Base-by-base conservation (phyloP, 352 stramenopile species). In the Phytophthora capsici region DNA sequence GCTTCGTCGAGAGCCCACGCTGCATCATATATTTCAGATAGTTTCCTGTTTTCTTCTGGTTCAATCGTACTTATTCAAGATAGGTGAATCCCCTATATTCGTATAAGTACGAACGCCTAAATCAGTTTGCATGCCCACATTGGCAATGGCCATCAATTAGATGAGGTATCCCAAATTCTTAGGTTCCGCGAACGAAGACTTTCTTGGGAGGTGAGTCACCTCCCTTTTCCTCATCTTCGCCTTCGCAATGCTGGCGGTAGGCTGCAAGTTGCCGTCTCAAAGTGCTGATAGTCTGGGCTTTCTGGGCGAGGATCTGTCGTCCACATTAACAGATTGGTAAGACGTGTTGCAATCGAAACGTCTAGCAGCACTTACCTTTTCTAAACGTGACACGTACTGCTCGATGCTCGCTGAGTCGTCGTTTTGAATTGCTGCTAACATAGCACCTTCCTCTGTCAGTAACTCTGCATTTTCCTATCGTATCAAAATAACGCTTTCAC, bases 391-490 rank as follows among this genome's bases (percentile, higher is more conserved):
- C 17, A 96, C 89, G 74, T 99, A 99, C 30, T 89, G 80, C 66
- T 99, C 96, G 49, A 99, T 98, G 71, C 56, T 71, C 6, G 98
- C 91, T 60, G 98, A 97, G 63, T 99, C 93, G 30, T 98, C 93
- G 19, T 88, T 90, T 70, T 95, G 88, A 55, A 97, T 92, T 16
- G 90, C 77, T 43, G 88, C 85, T 10, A 97, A 64, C 50, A 98
- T 69, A 19, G 83, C 76, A 9, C 96, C 96, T 89, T 99, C 97
- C 61, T 99, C 92, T 1, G 96, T 98, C 12, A 99, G 73, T 17
- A 99, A 81, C 70, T 99, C 94, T 1, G 97, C 97, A 60, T 97
- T 99, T 75, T 99, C 94, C 81, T 99, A 69, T 13, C 26, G 25
- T 3, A 63, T 54, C 14, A n/a, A 23, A 44, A 26, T 12, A 58